phyloP scores from a whole-genome alignment of 176 grass and related monocot species.

The Poa annua region DNA sequence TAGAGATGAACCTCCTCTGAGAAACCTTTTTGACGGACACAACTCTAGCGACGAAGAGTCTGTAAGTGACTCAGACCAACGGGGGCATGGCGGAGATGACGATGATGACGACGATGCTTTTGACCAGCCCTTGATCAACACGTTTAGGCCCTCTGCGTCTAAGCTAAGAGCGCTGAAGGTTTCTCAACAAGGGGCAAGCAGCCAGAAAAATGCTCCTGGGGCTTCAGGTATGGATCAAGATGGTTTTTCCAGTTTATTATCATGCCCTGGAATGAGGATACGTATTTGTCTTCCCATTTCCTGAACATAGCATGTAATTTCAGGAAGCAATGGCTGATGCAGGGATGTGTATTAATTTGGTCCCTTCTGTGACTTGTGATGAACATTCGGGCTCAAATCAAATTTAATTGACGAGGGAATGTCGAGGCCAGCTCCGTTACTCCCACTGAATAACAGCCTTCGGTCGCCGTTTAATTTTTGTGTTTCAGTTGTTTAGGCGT shows the following conservation, averaged over 20 bases:
- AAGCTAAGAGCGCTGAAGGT: slow-evolving; percentile 79
- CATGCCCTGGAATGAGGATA: not conserved
- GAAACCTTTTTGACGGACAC: slow-evolving; percentile 81
- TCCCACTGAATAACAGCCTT: not conserved
- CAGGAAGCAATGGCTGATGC: slow-evolving; percentile 59
- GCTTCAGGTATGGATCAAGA: slow-evolving; percentile 57
- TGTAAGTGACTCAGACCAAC: slow-evolving; percentile 67
- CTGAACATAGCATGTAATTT: slow-evolving; percentile 22
- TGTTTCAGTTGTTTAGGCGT: not conserved
- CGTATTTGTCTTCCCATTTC: not conserved
- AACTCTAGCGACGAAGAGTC: slow-evolving; percentile 75
- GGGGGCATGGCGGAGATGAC: slow-evolving; percentile 53
- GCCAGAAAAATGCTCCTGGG: slow-evolving; percentile 46
- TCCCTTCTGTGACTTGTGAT: not conserved
- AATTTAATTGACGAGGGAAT: not conserved
- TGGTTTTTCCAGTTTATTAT: not conserved
- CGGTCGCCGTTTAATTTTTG: not conserved
- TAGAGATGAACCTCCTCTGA: slow-evolving; percentile 61
- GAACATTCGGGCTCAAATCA: not conserved
- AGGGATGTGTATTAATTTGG: not conserved
- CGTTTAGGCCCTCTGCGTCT: slow-evolving; percentile 74
- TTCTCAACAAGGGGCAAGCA: slow-evolving; percentile 53
- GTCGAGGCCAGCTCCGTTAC: not conserved
- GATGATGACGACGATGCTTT: slow-evolving; percentile 61
- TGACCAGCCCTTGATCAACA: slow-evolving; percentile 76